Percentiles rank a stretch among this genome's conserved stretches.
Conservation (phyloP, 495 filamentous ascomycete genomes). For the Tuber aestivum region DNA sequence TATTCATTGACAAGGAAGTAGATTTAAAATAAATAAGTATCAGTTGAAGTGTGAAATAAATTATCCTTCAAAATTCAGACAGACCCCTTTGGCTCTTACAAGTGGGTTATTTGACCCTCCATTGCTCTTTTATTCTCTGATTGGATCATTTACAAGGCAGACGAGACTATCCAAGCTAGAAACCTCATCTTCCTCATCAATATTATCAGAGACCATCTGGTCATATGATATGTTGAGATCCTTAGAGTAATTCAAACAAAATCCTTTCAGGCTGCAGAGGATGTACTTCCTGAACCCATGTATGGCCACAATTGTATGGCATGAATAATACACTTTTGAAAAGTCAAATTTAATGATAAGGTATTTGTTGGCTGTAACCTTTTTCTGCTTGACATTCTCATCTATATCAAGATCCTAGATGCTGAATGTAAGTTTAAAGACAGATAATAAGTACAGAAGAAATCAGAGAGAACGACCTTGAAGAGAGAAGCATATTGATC, state of each 20-base stretch:
- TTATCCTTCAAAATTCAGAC: not conserved
- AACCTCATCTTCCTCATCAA: not conserved
- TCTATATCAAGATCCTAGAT: not conserved
- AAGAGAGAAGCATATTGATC: conserved; percentile 11
- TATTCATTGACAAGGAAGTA: conserved; percentile 12
- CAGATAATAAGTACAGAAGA: not conserved
- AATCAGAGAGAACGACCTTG: conserved; percentile 5
- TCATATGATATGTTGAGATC: not conserved
- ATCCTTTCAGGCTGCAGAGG: not conserved
- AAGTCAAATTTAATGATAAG: conserved; percentile 6
- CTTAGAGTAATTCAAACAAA: not conserved
- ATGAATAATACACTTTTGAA: not conserved
- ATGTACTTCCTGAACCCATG: not conserved
- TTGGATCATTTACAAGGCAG: not conserved
- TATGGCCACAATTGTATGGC: not conserved
- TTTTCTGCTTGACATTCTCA: not conserved
- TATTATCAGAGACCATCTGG: conserved; percentile 5
- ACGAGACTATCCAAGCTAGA: not conserved
- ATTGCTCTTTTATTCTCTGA: not conserved
- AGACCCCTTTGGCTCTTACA: not conserved
- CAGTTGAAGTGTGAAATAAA: not conserved
- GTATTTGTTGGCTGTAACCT: not conserved
- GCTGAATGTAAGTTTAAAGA: not conserved
- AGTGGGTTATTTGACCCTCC: not conserved
- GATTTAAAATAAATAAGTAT: not conserved